Percentiles rank a stretch among this genome's conserved stretches.
phyloP scores from a whole-genome alignment of 179 eudicot species.

The Spinacia oleracea region DNA sequence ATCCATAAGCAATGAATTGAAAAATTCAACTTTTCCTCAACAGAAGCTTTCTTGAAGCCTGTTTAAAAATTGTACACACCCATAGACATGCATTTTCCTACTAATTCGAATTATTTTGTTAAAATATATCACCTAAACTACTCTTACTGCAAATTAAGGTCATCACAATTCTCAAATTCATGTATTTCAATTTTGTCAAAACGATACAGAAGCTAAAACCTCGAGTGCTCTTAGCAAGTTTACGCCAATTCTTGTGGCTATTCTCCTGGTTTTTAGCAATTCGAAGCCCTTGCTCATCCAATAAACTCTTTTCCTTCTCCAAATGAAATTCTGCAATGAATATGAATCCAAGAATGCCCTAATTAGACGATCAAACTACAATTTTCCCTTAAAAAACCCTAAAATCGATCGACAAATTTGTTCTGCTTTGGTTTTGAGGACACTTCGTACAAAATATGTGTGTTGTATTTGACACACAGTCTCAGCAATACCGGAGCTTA shows the following conservation, averaged over 20 bases:
- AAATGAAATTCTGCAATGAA: slow-evolving; percentile 72
- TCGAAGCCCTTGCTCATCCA: slow-evolving; percentile 97
- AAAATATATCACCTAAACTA: background rate
- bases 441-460: too few species aligned
- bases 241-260: slow-evolving; percentile 92
- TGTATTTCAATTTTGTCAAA: background rate
- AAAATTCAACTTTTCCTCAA: slow-evolving; percentile 75
- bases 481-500: too few species aligned
- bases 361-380: background rate
- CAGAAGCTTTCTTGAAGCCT: slow-evolving; percentile 94
- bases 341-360: background rate
- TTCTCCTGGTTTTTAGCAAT: slow-evolving; percentile 97
- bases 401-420: slow-evolving; percentile 5
- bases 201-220: slow-evolving; percentile 41
- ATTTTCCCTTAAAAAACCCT: background rate
- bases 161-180: too few species aligned
- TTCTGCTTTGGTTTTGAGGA: background rate
- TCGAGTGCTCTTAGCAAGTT: slow-evolving; percentile 98
- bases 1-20: slow-evolving; percentile 81
- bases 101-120: too few species aligned
- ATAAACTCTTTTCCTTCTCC: slow-evolving; percentile 83
- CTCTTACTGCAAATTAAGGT: background rate
- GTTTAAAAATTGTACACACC: slow-evolving; percentile 29
- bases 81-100: background rate
- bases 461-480: too few species aligned